Evolutionary conservation across 1,284 basidiomycete genomes (phyloP).

Genomic region (Moniliella sp.): DNA sequence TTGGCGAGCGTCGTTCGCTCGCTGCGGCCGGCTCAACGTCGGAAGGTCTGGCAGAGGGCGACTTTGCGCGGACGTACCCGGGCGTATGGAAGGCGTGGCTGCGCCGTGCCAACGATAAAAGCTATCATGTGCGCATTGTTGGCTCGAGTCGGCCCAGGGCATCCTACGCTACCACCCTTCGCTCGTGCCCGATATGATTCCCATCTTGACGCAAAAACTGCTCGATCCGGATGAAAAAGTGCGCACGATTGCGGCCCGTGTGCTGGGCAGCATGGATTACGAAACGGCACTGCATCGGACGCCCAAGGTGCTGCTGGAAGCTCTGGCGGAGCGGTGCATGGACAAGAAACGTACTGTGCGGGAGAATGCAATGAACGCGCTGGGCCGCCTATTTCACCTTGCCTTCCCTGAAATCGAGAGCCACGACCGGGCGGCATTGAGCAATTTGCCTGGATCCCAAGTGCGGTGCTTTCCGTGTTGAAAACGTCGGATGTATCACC

Average conservation of each 20-base stretch:
- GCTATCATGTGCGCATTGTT: constrained; percentile 49
- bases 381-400: constrained; percentile 57
- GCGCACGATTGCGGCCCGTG: constrained; percentile 57
- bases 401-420: constrained; percentile 82
- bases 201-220: constrained; percentile 12
- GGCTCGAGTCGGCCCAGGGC: constrained; percentile 47
- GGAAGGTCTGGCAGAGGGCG: constrained; percentile 14
- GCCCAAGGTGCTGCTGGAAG: constrained; percentile 44
- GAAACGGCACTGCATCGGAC: constrained; percentile 70
- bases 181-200: constrained; percentile 39
- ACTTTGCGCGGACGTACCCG: constrained; percentile 59
- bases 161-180: constrained; percentile 51
- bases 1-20: constrained; percentile 37
- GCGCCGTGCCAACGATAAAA: constrained; percentile 56
- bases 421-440: constrained; percentile 50
- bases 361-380: constrained; percentile 52
- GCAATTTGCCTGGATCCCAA: constrained; percentile 86
- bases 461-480: constrained; percentile 44
- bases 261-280: constrained; percentile 66
- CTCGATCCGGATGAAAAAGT: constrained; percentile 75
- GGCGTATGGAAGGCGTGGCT: constrained; percentile 70
- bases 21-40: constrained; percentile 3
- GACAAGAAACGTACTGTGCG: constrained; percentile 76
- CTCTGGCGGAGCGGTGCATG: constrained; percentile 50
- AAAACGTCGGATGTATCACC: constrained; percentile 12